phyloP scores from a whole-genome alignment of 345 rosid genomes.

The Eucalyptus paniculata region DNA sequence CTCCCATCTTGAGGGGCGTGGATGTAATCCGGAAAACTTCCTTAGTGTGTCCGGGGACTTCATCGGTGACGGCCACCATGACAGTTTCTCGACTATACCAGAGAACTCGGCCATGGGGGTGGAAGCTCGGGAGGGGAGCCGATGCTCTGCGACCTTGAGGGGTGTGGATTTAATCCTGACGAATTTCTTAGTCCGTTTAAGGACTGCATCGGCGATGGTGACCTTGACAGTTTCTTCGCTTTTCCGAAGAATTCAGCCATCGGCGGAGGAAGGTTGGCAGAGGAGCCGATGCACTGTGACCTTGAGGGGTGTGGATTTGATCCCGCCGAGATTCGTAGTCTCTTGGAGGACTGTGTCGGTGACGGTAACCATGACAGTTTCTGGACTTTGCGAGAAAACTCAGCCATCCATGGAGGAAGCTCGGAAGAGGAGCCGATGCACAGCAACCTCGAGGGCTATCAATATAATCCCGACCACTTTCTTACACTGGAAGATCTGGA shows the following conservation, averaged over 20 bases:
- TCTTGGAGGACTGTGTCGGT: background rate
- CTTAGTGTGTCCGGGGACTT: background rate
- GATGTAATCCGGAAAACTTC: background rate
- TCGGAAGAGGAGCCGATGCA: background rate
- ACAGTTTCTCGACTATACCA: background rate
- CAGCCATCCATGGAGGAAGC: background rate
- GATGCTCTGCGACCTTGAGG: background rate
- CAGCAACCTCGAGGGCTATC: accelerated
- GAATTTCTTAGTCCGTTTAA: background rate
- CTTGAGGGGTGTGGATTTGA: background rate
- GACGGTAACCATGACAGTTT: background rate
- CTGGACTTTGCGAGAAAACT: background rate
- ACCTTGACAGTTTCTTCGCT: background rate
- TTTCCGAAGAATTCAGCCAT: accelerated
- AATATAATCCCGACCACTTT: background rate
- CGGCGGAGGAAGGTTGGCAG: background rate
- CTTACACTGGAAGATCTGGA: background rate
- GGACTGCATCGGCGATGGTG: background rate
- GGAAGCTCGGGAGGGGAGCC: background rate
- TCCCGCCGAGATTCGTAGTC: background rate
- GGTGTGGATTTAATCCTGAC: background rate
- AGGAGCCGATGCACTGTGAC: background rate
- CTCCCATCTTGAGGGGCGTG: background rate
- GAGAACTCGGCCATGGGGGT: background rate
- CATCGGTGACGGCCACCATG: background rate